Percentiles rank a stretch among this genome's conserved stretches.
Evolutionary conservation across 768 basidiomycete genomes (phyloP).

Genomic region (Naganishia randhawae): DNA sequence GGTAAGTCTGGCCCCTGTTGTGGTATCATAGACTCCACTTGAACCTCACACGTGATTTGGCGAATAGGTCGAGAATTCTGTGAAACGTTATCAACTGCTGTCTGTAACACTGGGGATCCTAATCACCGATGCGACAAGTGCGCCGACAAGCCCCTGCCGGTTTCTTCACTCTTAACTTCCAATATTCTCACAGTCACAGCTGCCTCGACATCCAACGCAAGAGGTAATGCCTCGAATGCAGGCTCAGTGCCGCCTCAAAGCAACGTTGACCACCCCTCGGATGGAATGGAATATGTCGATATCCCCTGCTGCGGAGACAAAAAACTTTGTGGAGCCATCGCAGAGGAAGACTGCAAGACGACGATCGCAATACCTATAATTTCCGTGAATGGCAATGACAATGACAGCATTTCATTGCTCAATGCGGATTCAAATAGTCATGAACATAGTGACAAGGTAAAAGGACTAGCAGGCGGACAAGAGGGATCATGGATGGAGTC

Average conservation of each 20-base stretch:
- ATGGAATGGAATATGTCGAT: slow-evolving; percentile 24
- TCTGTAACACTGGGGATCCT: slow-evolving; percentile 26
- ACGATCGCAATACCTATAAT: slow-evolving; percentile 17
- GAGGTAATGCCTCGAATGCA: slow-evolving; percentile 7
- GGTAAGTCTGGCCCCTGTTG: background rate
- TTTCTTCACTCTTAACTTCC: background rate
- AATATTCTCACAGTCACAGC: background rate
- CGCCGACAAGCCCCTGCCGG: slow-evolving; percentile 11
- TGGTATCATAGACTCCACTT: background rate
- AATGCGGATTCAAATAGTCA: background rate
- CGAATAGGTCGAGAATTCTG: slow-evolving; percentile 30
- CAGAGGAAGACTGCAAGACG: slow-evolving; percentile 12
- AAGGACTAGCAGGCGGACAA: slow-evolving; percentile 1
- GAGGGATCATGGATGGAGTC: slow-evolving; percentile 13
- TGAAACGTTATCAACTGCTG: slow-evolving; percentile 24
- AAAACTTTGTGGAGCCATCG: slow-evolving; percentile 21
- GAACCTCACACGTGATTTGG: background rate
- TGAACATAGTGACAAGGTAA: background rate
- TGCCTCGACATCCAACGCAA: slow-evolving; percentile 6
- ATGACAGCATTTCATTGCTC: background rate
- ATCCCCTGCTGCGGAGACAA: slow-evolving; percentile 29
- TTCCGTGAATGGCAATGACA: background rate
- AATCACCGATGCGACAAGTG: slow-evolving; percentile 27
- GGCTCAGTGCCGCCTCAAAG: background rate
- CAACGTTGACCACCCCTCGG: background rate